phyloP scores from a whole-genome alignment of 139 green algal genomes.

The Haematococcus lacustris region DNA sequence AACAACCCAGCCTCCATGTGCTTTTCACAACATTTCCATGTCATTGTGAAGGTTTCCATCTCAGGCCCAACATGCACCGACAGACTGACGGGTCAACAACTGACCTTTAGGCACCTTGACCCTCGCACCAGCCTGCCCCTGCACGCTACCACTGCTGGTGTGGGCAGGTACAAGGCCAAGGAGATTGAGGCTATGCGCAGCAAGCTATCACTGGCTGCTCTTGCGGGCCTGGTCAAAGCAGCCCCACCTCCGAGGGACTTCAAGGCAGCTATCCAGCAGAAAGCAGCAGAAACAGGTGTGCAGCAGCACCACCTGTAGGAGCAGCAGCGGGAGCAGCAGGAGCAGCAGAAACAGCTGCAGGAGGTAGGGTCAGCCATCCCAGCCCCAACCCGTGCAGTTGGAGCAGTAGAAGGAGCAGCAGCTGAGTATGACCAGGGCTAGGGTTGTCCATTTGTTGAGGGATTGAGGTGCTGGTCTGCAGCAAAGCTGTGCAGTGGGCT shows the following conservation, averaged over 20 bases:
- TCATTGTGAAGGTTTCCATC: not conserved
- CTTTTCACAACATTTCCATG: not conserved
- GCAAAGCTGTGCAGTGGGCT: not conserved
- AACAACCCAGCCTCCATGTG: not conserved
- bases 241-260: conserved; percentile 74
- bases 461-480: not conserved
- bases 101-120: not conserved
- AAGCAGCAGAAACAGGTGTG: conserved; percentile 38
- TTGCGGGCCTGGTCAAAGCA: conserved; percentile 35
- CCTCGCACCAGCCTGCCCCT: not conserved
- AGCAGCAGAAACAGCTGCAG: not conserved
- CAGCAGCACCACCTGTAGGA: not conserved
- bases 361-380: not conserved
- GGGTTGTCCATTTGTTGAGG: not conserved
- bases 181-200: conserved; percentile 70
- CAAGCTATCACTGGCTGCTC: conserved; percentile 45
- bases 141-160: not conserved
- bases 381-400: not conserved
- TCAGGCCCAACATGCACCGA: not conserved
- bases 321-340: not conserved
- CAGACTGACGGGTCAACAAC: not conserved
- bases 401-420: conserved; percentile 1
- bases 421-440: not conserved
- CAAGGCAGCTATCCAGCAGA: conserved; percentile 59
- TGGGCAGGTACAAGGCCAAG: conserved; percentile 69